Base-by-base conservation (phyloP, 768 basidiomycete genomes). In the Lactarius indigo region DNA sequence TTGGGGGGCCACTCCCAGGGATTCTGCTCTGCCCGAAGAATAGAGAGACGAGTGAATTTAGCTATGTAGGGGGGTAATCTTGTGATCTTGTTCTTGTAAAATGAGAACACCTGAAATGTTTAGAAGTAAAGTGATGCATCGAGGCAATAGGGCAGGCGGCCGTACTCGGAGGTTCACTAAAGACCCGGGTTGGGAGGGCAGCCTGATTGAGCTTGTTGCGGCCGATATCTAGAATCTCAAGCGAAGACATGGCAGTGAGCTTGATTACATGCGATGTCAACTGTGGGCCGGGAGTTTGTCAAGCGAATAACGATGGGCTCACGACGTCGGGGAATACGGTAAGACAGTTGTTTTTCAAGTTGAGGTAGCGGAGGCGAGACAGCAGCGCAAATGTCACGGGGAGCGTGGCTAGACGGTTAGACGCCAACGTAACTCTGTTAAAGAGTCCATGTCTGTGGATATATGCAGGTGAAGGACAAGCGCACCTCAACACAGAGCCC, bases 191-290 rank as follows among this genome's bases (percentile, higher is more conserved):
- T 87, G 83, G 5, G 84, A 78, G 13, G 97, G 97, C 26, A 98
- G 79, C 58, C 82, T 79, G n/a, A 74, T 84, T 88, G 71, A 99
- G 85, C 77, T 89, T 92, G 79, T 99, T 99, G 70, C 92, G 87
- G 70, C 93, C 95, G 52, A 99, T 84, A 76, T 99, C 97, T 69
- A 99, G 80, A 65, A 95, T 96, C 77, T 99, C 96, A 63, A 99
- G 82, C 7, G 89, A 89, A 3, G 89, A 86, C 79, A 98, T 87
- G 20, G 86, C 79, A 55, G 91, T 93, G 54, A 97, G 81, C 95
- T 96, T 71, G 15, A 54, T 59, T 35, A 68, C 59, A 58, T 58
- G 52, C 17, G 54, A 69, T 30, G 37, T 57, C 33, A 58, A 26
- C 39, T 30, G 15, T 61, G 26, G 47, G 17, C 39, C 15, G 63